Evolutionary conservation across 2,329 filamentous ascomycete species (phyloP).

Genomic region (Didymellaceae sp.): DNA sequence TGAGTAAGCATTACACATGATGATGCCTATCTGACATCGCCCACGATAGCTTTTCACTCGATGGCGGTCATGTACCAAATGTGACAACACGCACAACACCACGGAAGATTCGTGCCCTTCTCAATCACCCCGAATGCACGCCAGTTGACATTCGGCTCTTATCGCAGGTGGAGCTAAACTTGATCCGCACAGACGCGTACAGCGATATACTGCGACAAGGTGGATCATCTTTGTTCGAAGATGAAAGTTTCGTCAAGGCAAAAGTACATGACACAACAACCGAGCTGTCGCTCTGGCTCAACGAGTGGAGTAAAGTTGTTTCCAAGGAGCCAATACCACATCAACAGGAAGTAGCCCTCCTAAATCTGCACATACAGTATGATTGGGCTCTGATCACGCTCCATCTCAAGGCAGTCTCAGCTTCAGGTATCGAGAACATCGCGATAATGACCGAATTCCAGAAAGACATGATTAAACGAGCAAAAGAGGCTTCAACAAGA

Average conservation of each 20-base stretch:
- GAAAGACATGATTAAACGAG: constrained; percentile 56
- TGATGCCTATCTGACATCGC: background rate
- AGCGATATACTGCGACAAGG: constrained; percentile 24
- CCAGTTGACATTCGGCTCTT: constrained; percentile 60
- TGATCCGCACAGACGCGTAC: constrained; percentile 46
- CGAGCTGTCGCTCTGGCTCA: constrained; percentile 50
- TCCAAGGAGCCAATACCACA: constrained; percentile 21
- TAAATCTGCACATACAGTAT: constrained; percentile 60
- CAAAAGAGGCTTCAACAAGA: constrained; percentile 58
- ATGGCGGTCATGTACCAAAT: constrained; percentile 54
- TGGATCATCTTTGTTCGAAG: constrained; percentile 16
- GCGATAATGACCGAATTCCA: constrained; percentile 59
- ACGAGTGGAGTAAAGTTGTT: constrained; percentile 46
- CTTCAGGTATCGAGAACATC: constrained; percentile 58
- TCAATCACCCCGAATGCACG: constrained; percentile 53
- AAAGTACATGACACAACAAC: constrained; percentile 31
- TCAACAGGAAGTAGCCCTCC: constrained; percentile 34
- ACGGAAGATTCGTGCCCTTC: constrained; percentile 55
- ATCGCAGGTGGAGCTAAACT: constrained; percentile 60
- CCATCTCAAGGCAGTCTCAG: constrained; percentile 58
- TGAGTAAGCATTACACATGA: constrained; percentile 12
- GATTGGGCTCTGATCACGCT: constrained; percentile 63
- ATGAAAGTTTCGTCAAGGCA: constrained; percentile 28
- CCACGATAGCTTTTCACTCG: constrained; percentile 45
- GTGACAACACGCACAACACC: constrained; percentile 47